Evolutionary conservation across 2,329 filamentous ascomycete species (phyloP), one percentile per base, ranked within the genome.

Genomic region (Penicillium hordei): DNA sequence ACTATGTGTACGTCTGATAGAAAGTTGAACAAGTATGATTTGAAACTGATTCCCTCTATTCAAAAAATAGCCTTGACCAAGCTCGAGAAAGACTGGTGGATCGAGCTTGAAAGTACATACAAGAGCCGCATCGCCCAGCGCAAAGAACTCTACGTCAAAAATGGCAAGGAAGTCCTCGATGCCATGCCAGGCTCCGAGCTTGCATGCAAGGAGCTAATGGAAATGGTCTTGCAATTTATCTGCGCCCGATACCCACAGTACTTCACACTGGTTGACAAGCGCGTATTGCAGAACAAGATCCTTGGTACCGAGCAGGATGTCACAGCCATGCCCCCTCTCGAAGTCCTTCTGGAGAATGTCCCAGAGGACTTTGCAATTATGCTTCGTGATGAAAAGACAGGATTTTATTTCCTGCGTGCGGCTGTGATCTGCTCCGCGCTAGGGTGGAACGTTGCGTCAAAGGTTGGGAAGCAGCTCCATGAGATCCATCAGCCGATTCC

Each of bases 301-400:
- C 79, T 95, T 1, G 74, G 79, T 4, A 88, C 83, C 0, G 76
- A 80, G 36, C 83, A 88, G 1, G 78, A 88, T 58, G 77, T 94
- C n/a, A 77, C 76, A 10, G 75, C 75, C 9, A 85, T 83, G 36
- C 82, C 85, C 29, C 89, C 91, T 0, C 77, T 96, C 1, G 79
- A 86, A 12, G 81, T 93, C 0, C 77, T 96, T 0, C 79, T 94
- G 12, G 82, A 91, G 59, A 89, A 95, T 65, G 79, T 96, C 0
- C 91, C 91, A 0, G 91, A 96, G 67, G 91, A 96, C 71, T 96
- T 93, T 70, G 90, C 82, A 1, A 83, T 95, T 57, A 89, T 89
- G 73, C 70, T 93, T 45, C 84, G 90, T 19, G 86, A 92, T 63
- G 84, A 89, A 0, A 73, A 82, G 15, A 88, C 87, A 0, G 91